Base-by-base conservation (phyloP, 768 basidiomycete species). In the Filobasidium wieringae region DNA sequence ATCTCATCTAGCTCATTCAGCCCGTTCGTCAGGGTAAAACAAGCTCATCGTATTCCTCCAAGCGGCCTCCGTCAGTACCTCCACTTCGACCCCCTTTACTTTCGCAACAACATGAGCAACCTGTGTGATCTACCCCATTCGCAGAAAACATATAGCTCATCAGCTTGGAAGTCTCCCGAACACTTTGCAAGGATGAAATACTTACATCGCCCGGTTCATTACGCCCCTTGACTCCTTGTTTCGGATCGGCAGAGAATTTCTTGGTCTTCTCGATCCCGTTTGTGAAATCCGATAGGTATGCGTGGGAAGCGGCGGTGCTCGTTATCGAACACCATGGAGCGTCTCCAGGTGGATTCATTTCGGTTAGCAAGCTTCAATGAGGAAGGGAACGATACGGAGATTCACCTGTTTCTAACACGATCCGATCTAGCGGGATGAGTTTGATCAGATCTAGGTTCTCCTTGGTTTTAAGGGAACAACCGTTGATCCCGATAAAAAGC, bases 341-440 rank as follows among this genome's bases (percentile, higher is more conserved):
- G 52, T 75, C 74, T 72, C 36, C n/a, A n/a, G 11, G 6, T 11
- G 26, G 30, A 9, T n/a, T 53, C 55, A 53, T 26, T 0, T 14
- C 11, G 30, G 32, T 53, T 19, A 34, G n/a, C n/a, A 15, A 27
- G 6, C 11, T n/a, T 32, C 14, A n/a, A 32, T 9, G 4, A 34
- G 30, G 30, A 37, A 29, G 33, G 31, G n/a, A 30, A 5, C 12
- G 4, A 1, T 31, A 9, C 19, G 30, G 15, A 19, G 47, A 66
- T 60, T 57, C 33, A 82, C 87, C 87, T 34, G 86, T 87, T 68
- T 90, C 88, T 7, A 90, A 75, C 72, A 88, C 74, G 45, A 90
- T 67, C 60, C 73, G 76, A 27, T 82, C 80, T 6, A 79, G 76
- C 9, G 77, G 81, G n/a, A 89, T 80, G 4, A 76, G 65, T 62